phyloP scores from a whole-genome alignment of 306 rosid genomes.

The Castanopsis chinensis region DNA sequence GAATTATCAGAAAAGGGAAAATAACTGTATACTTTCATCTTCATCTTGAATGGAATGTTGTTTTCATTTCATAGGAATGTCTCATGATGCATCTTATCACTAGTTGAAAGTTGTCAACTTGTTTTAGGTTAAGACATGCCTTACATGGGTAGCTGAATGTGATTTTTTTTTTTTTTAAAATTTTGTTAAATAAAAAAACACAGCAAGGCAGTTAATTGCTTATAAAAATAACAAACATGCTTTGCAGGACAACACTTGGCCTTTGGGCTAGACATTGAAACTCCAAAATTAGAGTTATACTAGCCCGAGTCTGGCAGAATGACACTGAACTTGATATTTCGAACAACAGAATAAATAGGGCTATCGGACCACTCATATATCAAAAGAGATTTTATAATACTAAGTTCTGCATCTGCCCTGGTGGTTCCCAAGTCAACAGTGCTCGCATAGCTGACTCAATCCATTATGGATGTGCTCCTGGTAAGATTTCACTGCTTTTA shows the following conservation, averaged over 20 bases:
- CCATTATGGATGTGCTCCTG: conserved; percentile 98
- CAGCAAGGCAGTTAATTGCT: not conserved
- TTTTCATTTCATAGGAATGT: not conserved
- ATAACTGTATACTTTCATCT: not conserved
- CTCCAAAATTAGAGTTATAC: conserved; percentile 92
- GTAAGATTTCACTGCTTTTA: conserved; percentile 39
- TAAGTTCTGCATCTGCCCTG: conserved; percentile 95
- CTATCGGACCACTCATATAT: conserved; percentile 74
- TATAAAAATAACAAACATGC: conserved; percentile 19
- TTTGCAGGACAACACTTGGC: conserved; percentile 80
- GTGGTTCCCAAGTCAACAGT: conserved; percentile 98
- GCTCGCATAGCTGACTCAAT: conserved; percentile 93
- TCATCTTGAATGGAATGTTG: not conserved
- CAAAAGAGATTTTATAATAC: conserved; percentile 85
- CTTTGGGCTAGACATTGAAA: conserved; percentile 98
- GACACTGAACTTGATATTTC: conserved; percentile 92
- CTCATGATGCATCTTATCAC: not conserved
- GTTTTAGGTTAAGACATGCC: not conserved
- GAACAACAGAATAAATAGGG: conserved; percentile 87
- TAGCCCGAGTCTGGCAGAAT: conserved; percentile 94
- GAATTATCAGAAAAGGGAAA: not conserved
- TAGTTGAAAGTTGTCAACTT: not conserved
- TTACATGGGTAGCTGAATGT: not conserved
- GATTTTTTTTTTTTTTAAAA: not conserved
- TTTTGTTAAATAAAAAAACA: not conserved